Evolutionary conservation across 2,329 filamentous ascomycete genomes (phyloP), one percentile per base, ranked within the genome.

Genomic region (Fusarium xylarioides): DNA sequence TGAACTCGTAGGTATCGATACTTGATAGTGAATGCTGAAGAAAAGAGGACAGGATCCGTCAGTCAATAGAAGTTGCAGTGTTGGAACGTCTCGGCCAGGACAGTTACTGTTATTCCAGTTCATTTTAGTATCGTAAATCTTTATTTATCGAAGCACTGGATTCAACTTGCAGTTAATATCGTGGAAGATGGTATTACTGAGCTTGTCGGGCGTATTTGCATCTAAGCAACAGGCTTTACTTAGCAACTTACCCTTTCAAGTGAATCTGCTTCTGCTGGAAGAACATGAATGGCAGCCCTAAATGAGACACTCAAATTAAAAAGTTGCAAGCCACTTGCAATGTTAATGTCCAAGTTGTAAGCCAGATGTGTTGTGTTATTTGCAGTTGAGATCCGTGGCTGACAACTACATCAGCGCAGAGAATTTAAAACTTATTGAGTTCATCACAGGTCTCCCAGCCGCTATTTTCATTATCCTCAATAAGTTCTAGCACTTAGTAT

Each of bases 81-180:
- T 4, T 43, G 23, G 5, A 55, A 32, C 5, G 49, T 44, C 12
- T 66, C 54, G 14, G 12, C 19, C 12, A 7, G 14, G 15, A 6
- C 3, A 4, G 4, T 64, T 56, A 2, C 10, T 23, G 2, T 35
- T 21, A 11, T 32, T 18, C 7, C 28, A 43, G 23, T 52, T 16
- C 10, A 68, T 6, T 10, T 18, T 23, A 2, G 42, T 4, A 5
- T 28, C 23, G 4, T 2, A n/a, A 1, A 6, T 9, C 0, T 8
- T 8, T 35, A 26, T 7, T 40, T 21, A 2, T 32, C n/a, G 6
- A 26, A 49, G 10, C 4, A 7, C 8, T 15, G 18, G 9, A 28
- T n/a, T n/a, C 12, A 59, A 30, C 2, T 12, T 19, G 11, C 16
- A 23, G 5, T 21, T 35, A 21, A 2, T 11, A 12, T 19, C 5